These are phyloP conservation scores for Fusarium praegraminearum DNA, from an alignment of 2,329 filamentous ascomycete species.

Conservation along the genomic window DNA sequence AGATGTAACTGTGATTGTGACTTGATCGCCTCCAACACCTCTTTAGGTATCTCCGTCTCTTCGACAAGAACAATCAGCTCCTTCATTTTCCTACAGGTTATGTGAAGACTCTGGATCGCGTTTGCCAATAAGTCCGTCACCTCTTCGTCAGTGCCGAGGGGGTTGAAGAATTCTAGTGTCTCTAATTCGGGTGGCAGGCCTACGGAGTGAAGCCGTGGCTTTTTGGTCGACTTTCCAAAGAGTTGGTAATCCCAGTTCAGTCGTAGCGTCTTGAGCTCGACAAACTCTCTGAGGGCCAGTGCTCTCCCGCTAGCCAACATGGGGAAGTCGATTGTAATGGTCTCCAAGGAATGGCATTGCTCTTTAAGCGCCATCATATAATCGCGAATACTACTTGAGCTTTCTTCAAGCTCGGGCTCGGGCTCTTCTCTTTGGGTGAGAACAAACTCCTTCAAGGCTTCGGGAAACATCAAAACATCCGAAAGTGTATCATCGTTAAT, in stretches of 20 bases:
- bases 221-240: constrained; percentile 59
- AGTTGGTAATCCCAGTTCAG: constrained; percentile 63
- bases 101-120: constrained; percentile 54
- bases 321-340: constrained; percentile 60
- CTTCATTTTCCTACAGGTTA: constrained; percentile 55
- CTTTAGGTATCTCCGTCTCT: constrained; percentile 51
- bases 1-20: constrained; percentile 49
- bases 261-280: constrained; percentile 55
- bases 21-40: constrained; percentile 54
- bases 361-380: constrained; percentile 60
- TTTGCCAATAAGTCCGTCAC: constrained; percentile 60
- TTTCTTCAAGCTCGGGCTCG: constrained; percentile 59
- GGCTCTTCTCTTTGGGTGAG: constrained; percentile 59
- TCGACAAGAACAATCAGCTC: constrained; percentile 55
- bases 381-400: constrained; percentile 60
- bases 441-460: constrained; percentile 60
- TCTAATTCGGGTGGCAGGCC: constrained; percentile 61
- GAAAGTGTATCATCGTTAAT: constrained; percentile 59
- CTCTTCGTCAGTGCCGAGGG: constrained; percentile 60
- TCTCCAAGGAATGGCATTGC: constrained; percentile 57
- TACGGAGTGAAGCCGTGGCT: constrained; percentile 60
- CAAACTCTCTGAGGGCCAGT: constrained; percentile 59
- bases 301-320: constrained; percentile 56
- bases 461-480: constrained; percentile 57
- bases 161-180: constrained; percentile 60